A percentile compares a stretch with the other conserved stretches of the same genome.
Conservation (phyloP, 179 eudicot genomes). For the Amaranthus tricolor region DNA sequence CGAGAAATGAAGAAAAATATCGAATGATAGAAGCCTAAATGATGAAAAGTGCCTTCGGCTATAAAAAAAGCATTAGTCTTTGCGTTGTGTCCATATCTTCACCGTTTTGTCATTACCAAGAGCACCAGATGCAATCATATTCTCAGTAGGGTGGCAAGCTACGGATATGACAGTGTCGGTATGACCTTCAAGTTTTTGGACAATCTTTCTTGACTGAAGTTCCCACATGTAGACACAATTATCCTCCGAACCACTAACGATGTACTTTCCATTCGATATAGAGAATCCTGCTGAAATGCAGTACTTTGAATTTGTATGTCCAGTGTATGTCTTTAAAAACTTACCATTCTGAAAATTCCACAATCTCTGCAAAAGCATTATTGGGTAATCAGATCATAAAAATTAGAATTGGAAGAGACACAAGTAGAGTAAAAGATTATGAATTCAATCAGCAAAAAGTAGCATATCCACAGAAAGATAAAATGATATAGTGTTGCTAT, state of each 20-base stretch:
- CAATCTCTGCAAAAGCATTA: constrained; percentile 59
- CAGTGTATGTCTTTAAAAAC: constrained; percentile 85
- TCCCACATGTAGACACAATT: constrained; percentile 87
- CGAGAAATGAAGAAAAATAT: constrained; percentile 18
- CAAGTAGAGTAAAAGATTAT: background rate
- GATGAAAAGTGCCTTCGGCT: background rate
- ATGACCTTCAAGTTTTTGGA: constrained; percentile 94
- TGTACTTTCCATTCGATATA: constrained; percentile 79
- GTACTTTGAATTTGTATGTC: constrained; percentile 77
- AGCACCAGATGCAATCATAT: constrained; percentile 89
- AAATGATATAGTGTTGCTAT: background rate
- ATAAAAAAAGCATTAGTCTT: constrained; percentile 31
- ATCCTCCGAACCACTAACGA: constrained; percentile 94
- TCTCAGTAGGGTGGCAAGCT: constrained; percentile 77
- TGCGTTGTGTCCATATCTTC: constrained; percentile 76
- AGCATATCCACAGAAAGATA: constrained; percentile 1
- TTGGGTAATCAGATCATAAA: background rate
- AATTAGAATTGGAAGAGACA: background rate
- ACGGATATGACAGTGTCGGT: constrained; percentile 82
- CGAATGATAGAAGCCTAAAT: background rate
- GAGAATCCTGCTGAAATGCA: constrained; percentile 86
- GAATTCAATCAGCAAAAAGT: background rate
- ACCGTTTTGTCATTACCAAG: constrained; percentile 79
- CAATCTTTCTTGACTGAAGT: constrained; percentile 77
- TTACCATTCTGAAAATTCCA: constrained; percentile 92